A percentile compares a stretch with the other conserved stretches of the same genome.
These are phyloP conservation scores for Chalciporus sp. DNA, from an alignment of 1,284 basidiomycete genomes.

Conservation along the genomic window DNA sequence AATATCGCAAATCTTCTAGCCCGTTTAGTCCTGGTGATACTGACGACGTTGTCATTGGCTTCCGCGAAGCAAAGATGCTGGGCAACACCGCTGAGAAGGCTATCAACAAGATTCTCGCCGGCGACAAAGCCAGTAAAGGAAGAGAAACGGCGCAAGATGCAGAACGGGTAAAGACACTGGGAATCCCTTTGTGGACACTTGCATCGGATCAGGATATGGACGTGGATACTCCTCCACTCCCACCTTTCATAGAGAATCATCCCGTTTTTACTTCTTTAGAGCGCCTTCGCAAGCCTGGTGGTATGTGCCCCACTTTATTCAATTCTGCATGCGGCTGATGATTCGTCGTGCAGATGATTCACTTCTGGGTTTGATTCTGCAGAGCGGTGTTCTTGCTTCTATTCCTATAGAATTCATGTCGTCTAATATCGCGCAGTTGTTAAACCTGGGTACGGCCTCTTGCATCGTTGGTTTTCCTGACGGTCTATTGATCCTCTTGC, in stretches of 20 bases:
- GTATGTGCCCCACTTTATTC: conserved; percentile 35
- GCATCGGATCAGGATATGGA: conserved; percentile 30
- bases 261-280: conserved; percentile 39
- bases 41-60: conserved; percentile 36
- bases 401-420: conserved; percentile 31
- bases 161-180: conserved; percentile 25
- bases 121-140: conserved; percentile 36
- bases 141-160: conserved; percentile 16
- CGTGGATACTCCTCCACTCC: conserved; percentile 15
- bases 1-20: conserved; percentile 28
- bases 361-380: conserved; percentile 43
- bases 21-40: conserved; percentile 15
- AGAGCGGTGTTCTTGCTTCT: conserved; percentile 39
- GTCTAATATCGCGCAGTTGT: conserved; percentile 41
- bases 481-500: neutral
- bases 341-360: conserved; percentile 37
- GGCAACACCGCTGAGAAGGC: conserved; percentile 31
- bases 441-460: conserved; percentile 41
- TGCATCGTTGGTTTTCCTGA: neutral
- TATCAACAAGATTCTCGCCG: conserved; percentile 44
- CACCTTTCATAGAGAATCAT: conserved; percentile 24
- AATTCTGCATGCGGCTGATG: neutral
- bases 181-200: conserved; percentile 44
- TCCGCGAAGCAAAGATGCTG: conserved; percentile 36
- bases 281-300: conserved; percentile 34